Base-by-base conservation (phyloP, 75 land plant genomes). In the Sequoia sempervirens region DNA sequence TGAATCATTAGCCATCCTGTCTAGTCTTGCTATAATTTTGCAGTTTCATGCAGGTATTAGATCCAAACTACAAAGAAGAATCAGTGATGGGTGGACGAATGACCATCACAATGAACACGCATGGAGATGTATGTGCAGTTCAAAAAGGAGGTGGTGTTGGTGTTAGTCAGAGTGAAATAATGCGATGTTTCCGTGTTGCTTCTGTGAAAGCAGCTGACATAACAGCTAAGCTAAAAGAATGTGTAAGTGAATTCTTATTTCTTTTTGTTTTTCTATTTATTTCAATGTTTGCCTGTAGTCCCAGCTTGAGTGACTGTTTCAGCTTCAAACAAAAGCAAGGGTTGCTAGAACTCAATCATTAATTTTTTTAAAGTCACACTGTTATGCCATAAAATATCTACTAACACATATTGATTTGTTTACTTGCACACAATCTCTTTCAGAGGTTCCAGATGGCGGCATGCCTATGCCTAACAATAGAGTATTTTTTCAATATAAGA, bases 161-260 rank as follows among this genome's bases (percentile, higher is more conserved):
- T 34, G 36, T 34, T 34, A 34, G 36, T 34, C 0, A 34, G 36
- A 34, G 36, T 34, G 36, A 34, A 34, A 34, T 34, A 0, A 34
- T 34, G 36, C 36, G 0, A 34, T 34, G 36, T 34, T 34, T 34
- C 0, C 36, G 0, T 34, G 36, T 34, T 34, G 0, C 36, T 34
- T 34, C 36, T 34, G 0, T 34, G 36, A 0, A 34, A 34, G 36
- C 98, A 52, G 87, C 81, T 43, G 98, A 92, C 69, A 89, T 95
- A 36, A 92, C 99, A 18, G 84, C 78, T 75, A 89, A 93, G 85
- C 89, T 97, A 50, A 93, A 93, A 86, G 88, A 84, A 83, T 94
- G 93, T 32, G 99, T 97, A 70, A 92, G 93, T 88, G 17, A 18
- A 20, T 83, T 47, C 12, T 88, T 66, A 36, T 15, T 41, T 37